A percentile compares a stretch with the other conserved stretches of the same genome.
Evolutionary conservation across 768 basidiomycete species (phyloP).

Genomic region (Galerina sulciceps): DNA sequence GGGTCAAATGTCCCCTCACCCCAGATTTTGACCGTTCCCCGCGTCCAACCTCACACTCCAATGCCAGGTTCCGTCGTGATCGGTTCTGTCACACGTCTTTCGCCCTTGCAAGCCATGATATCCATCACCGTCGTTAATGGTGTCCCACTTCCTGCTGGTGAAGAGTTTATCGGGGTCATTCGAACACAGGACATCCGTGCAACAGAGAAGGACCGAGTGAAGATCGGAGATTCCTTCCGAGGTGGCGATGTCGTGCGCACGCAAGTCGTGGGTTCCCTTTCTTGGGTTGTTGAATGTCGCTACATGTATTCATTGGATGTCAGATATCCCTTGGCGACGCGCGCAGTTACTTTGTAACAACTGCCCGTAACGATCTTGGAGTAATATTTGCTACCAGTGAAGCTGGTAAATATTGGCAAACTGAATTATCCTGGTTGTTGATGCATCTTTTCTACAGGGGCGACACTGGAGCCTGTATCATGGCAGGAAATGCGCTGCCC

Average conservation of each 20-base stretch:
- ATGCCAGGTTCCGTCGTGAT: conserved; percentile 76
- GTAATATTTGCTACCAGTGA: conserved; percentile 92
- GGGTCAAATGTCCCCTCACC: conserved; percentile 14
- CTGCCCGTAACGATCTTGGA: conserved; percentile 87
- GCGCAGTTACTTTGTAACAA: conserved; percentile 90
- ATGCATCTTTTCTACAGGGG: conserved; percentile 46
- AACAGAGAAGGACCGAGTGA: conserved; percentile 89
- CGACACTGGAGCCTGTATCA: conserved; percentile 82
- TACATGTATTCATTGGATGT: neutral
- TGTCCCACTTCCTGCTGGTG: conserved; percentile 77
- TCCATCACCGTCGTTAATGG: conserved; percentile 90
- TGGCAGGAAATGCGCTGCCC: conserved; percentile 94
- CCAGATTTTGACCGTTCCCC: conserved; percentile 67
- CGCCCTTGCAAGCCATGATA: conserved; percentile 81
- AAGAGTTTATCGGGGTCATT: conserved; percentile 90
- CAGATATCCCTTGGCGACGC: conserved; percentile 90
- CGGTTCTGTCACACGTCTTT: conserved; percentile 81
- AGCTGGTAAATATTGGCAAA: conserved; percentile 56
- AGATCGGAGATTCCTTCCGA: conserved; percentile 89
- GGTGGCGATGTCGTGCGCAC: conserved; percentile 91
- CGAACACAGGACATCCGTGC: conserved; percentile 87
- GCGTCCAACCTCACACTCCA: conserved; percentile 75
- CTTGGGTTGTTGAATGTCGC: neutral
- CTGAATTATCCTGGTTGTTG: no score
- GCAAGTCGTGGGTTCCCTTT: conserved; percentile 64